phyloP scores from a whole-genome alignment of 495 filamentous ascomycete species.

The Trichoderma virens region DNA sequence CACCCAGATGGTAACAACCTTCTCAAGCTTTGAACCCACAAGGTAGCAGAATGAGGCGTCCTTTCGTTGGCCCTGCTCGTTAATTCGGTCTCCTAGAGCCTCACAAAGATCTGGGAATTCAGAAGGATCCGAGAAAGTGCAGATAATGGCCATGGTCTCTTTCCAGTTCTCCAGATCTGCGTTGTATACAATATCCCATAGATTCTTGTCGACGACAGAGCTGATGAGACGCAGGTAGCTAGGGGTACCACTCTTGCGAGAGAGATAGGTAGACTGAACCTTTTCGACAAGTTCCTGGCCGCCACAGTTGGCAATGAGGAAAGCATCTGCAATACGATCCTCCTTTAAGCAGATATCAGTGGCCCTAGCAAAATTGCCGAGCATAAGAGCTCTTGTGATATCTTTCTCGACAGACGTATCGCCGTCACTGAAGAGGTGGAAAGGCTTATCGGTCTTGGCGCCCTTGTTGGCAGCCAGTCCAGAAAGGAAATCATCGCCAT shows the following conservation, averaged over 20 bases:
- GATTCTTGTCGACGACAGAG: slow-evolving; percentile 89
- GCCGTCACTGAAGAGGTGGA: slow-evolving; percentile 63
- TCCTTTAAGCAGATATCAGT: slow-evolving; percentile 82
- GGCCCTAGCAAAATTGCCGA: slow-evolving; percentile 86
- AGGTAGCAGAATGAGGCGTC: slow-evolving; percentile 95
- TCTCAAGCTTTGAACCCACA: slow-evolving; percentile 92
- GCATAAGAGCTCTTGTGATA: slow-evolving; percentile 79
- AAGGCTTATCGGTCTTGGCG: slow-evolving; percentile 43
- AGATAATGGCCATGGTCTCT: slow-evolving; percentile 89
- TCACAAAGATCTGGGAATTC: slow-evolving; percentile 97
- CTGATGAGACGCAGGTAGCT: slow-evolving; percentile 89
- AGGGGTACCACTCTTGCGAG: slow-evolving; percentile 68
- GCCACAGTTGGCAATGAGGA: slow-evolving; percentile 96
- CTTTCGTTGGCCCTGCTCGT: slow-evolving; percentile 67
- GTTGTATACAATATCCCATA: slow-evolving; percentile 98
- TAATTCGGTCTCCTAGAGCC: slow-evolving; percentile 83
- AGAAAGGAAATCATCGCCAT: slow-evolving; percentile 78
- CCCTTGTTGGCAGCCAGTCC: slow-evolving; percentile 48
- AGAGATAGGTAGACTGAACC: slow-evolving; percentile 86
- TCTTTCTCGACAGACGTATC: slow-evolving; percentile 75
- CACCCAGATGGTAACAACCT: slow-evolving; percentile 91
- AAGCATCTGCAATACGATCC: slow-evolving; percentile 86
- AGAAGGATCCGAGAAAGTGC: slow-evolving; percentile 82
- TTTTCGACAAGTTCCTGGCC: slow-evolving; percentile 91
- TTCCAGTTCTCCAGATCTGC: slow-evolving; percentile 91